A percentile compares a stretch with the other conserved stretches of the same genome.
Evolutionary conservation across 768 basidiomycete genomes (phyloP).

Genomic region (Agaricus subrufescens): DNA sequence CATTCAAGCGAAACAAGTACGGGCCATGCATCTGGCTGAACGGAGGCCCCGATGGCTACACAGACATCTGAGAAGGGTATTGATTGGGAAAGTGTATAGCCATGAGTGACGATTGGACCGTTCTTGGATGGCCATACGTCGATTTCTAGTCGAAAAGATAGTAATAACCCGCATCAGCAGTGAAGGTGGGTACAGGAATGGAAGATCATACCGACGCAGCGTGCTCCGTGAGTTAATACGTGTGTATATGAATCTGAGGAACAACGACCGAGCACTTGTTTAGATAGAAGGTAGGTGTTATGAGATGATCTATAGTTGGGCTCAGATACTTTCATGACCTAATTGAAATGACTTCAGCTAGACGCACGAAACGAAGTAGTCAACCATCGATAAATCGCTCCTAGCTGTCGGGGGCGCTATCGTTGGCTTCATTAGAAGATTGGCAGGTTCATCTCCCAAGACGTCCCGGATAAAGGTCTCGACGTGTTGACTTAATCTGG

Average conservation of each 20-base stretch:
- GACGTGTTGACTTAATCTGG: slow-evolving; percentile 33
- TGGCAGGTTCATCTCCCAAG: slow-evolving; percentile 31
- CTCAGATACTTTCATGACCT: background rate
- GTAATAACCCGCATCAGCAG: background rate
- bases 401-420: slow-evolving; percentile 30
- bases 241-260: slow-evolving; percentile 52
- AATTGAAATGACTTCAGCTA: background rate
- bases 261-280: slow-evolving; percentile 51
- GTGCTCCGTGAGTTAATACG: slow-evolving; percentile 44
- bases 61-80: slow-evolving; percentile 51
- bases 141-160: slow-evolving; percentile 34
- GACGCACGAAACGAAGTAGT: slow-evolving; percentile 56
- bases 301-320: slow-evolving; percentile 46
- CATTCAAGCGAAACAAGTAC: slow-evolving; percentile 59
- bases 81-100: slow-evolving; percentile 50
- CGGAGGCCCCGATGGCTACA: slow-evolving; percentile 40
- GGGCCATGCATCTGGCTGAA: slow-evolving; percentile 45
- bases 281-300: slow-evolving; percentile 59
- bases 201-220: slow-evolving; percentile 42
- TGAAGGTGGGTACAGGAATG: background rate
- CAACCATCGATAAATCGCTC: slow-evolving; percentile 42
- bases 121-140: slow-evolving; percentile 59
- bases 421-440: slow-evolving; percentile 31
- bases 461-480: slow-evolving; percentile 27
- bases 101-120: slow-evolving; percentile 57